A percentile compares a stretch with the other conserved stretches of the same genome.
These are phyloP conservation scores for Patellifolia procumbens DNA, from an alignment of 179 eudicot species.

Conservation along the genomic window DNA sequence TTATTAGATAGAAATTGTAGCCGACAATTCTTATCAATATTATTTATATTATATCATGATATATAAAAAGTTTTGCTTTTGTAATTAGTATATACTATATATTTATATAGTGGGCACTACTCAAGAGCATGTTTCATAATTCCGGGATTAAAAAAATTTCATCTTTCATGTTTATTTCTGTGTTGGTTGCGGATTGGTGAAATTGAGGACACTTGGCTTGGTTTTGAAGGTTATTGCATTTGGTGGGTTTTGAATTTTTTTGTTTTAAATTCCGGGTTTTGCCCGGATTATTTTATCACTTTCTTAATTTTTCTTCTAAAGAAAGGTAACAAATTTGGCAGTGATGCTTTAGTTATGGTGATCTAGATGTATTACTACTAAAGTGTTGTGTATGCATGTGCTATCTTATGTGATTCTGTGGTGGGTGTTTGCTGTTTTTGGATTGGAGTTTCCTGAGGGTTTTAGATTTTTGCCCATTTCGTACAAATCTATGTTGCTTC, in stretches of 20 bases:
- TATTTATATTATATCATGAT: too few species aligned
- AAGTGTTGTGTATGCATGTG: slow-evolving; percentile 19
- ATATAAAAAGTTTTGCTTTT: too few species aligned
- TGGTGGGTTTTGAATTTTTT: neutral
- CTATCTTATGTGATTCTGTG: slow-evolving; percentile 2
- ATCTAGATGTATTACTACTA: slow-evolving; percentile 6
- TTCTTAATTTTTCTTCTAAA: neutral
- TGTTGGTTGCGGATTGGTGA: neutral
- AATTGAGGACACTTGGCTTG: neutral
- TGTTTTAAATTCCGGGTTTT: neutral
- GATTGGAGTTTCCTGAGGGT: slow-evolving; percentile 16
- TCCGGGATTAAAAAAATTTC: neutral
- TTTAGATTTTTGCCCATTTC: slow-evolving; percentile 22
- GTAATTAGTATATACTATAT: too few species aligned
- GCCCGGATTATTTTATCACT: neutral
- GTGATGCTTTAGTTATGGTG: neutral
- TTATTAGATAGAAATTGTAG: neutral
- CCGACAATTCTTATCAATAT: neutral
- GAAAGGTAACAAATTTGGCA: neutral
- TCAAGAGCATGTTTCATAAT: slow-evolving; percentile 29
- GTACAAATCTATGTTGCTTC: slow-evolving; percentile 22
- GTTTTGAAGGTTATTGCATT: neutral
- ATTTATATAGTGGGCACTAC: neutral
- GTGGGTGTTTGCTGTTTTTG: slow-evolving; percentile 29
- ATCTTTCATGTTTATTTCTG: too few species aligned